Percentiles rank a stretch among this genome's conserved stretches.
Evolutionary conservation across 2,329 filamentous ascomycete genomes (phyloP).

Genomic region (Fusarium papillatum): DNA sequence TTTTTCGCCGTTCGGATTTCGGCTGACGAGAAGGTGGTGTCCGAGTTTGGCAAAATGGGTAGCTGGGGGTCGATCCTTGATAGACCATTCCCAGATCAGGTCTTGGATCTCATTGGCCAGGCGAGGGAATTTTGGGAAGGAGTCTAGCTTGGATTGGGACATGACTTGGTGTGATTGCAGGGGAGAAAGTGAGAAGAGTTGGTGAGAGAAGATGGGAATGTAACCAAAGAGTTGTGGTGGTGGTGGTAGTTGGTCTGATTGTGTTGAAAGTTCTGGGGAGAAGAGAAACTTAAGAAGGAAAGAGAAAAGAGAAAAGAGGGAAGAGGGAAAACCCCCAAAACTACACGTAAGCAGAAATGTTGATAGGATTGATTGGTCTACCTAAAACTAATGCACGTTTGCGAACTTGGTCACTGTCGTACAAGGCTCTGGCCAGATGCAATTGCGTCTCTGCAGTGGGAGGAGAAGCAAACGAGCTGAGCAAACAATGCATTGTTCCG

Average conservation of each 20-base stretch:
- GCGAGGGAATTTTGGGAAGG: background rate
- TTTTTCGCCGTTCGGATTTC: fast-evolving
- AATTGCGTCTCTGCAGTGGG: background rate
- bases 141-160: background rate
- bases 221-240: background rate
- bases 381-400: background rate
- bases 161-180: background rate
- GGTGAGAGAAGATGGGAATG: background rate
- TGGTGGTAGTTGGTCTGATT: background rate
- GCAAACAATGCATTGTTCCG: background rate
- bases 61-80: background rate
- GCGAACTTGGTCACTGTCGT: background rate
- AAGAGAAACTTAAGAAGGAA: background rate
- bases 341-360: background rate
- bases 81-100: background rate
- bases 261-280: background rate
- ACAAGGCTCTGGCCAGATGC: constrained; percentile 1
- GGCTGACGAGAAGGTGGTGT: background rate
- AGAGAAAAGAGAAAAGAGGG: background rate
- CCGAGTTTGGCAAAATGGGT: background rate
- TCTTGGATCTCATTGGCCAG: background rate
- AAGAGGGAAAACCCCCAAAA: background rate
- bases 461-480: background rate
- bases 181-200: background rate
- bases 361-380: background rate